phyloP scores from a whole-genome alignment of 495 filamentous ascomycete genomes.

The Aspergillus avenaceus region DNA sequence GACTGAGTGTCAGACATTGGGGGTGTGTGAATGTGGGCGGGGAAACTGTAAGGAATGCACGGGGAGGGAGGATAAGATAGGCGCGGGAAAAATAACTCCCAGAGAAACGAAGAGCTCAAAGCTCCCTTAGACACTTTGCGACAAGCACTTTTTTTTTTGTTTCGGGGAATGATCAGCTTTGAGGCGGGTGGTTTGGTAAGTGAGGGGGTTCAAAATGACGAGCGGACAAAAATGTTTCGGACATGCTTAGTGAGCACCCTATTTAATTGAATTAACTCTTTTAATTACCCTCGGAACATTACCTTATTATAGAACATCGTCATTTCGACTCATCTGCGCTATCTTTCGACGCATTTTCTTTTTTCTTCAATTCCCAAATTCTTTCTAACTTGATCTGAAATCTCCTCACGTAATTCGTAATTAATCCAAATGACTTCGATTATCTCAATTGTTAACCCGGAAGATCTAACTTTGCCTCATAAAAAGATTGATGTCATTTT shows the following conservation, averaged over 20 bases:
- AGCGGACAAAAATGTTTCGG: conserved; percentile 12
- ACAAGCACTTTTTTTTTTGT: neutral
- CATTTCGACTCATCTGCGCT: neutral
- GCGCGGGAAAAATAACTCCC: conserved; percentile 1
- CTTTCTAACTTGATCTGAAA: no score
- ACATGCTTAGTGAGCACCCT: conserved; percentile 20
- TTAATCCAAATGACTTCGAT: neutral
- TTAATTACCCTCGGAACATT: neutral
- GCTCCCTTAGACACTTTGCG: conserved; percentile 5
- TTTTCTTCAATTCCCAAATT: no score
- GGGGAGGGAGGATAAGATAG: neutral
- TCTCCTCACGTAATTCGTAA: neutral
- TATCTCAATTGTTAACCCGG: no score
- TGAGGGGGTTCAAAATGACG: conserved; percentile 2
- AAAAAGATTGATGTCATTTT: neutral
- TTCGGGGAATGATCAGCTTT: conserved; percentile 2
- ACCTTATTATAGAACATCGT: no score
- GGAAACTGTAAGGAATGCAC: neutral
- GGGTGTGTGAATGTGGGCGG: conserved; percentile 1
- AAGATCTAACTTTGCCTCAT: neutral
- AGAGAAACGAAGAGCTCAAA: conserved; percentile 4
- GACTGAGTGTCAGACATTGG: conserved; percentile 37
- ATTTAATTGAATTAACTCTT: neutral
- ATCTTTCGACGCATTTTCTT: neutral
- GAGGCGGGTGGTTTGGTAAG: conserved; percentile 5